Conservation (phyloP, 2,329 filamentous ascomycete species). For the Penicillium griseofulvum region DNA sequence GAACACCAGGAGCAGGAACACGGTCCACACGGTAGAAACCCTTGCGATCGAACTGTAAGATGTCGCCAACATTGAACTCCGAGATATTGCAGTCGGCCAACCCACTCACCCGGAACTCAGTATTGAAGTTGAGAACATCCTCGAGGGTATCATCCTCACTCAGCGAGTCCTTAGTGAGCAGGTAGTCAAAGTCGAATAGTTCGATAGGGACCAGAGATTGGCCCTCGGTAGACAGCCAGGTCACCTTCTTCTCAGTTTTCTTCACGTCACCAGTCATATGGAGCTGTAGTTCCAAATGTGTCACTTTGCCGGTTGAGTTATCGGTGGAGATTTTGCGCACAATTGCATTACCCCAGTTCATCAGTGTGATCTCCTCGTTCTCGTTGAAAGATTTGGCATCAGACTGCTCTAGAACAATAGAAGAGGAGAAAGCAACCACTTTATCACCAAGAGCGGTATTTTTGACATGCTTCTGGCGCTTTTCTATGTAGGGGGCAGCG, state of each 20-base stretch:
- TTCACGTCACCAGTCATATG: slow-evolving; percentile 90
- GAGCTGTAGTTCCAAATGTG: slow-evolving; percentile 72
- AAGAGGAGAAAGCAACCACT: slow-evolving; percentile 73
- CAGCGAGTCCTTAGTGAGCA: slow-evolving; percentile 92
- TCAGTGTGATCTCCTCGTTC: slow-evolving; percentile 89
- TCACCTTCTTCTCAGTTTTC: slow-evolving; percentile 93
- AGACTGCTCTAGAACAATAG: slow-evolving; percentile 78
- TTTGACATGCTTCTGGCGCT: slow-evolving; percentile 72
- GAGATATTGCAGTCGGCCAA: slow-evolving; percentile 78
- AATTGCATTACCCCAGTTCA: slow-evolving; percentile 78
- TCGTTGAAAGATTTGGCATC: slow-evolving; percentile 77
- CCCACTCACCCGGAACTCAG: slow-evolving; percentile 70
- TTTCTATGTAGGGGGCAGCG: slow-evolving; percentile 62
- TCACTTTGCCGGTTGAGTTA: slow-evolving; percentile 56
- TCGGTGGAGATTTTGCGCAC: slow-evolving; percentile 51
- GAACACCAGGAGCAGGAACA: slow-evolving; percentile 56
- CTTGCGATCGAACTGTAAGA: slow-evolving; percentile 91
- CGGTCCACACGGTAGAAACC: slow-evolving; percentile 85
- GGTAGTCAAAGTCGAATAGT: slow-evolving; percentile 89
- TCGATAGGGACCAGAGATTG: slow-evolving; percentile 78
- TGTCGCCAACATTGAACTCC: slow-evolving; percentile 76
- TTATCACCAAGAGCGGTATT: slow-evolving; percentile 80
- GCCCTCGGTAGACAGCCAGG: slow-evolving; percentile 76
- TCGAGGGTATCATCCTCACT: slow-evolving; percentile 83
- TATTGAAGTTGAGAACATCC: slow-evolving; percentile 74